Percentiles rank a stretch among this genome's conserved stretches.
Conservation (phyloP, 2,329 filamentous ascomycete species). For the Neoscytalidium dimidiatum region DNA sequence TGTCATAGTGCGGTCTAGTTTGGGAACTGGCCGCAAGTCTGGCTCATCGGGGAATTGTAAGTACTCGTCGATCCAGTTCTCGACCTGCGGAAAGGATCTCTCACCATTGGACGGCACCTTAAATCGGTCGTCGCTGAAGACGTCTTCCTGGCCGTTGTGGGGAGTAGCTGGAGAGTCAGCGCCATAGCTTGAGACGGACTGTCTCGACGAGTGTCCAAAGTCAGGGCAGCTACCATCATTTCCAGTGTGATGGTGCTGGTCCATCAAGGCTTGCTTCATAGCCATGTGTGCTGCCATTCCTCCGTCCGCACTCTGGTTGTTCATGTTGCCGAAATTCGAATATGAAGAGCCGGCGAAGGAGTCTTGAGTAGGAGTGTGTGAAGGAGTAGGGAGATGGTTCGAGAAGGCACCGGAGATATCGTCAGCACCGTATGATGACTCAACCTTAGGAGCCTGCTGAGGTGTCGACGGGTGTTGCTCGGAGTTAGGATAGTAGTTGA, state of each 20-base stretch:
- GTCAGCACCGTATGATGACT: constrained; percentile 33
- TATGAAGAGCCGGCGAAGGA: constrained; percentile 49
- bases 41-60: constrained; percentile 63
- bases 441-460: constrained; percentile 33
- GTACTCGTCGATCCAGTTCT: constrained; percentile 62
- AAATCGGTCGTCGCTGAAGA: constrained; percentile 46
- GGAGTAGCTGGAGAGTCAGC: constrained; percentile 64
- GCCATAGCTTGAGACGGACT: constrained; percentile 62
- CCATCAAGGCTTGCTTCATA: constrained; percentile 61
- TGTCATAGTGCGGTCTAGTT: constrained; percentile 82
- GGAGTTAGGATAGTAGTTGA: constrained; percentile 46
- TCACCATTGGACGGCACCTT: constrained; percentile 59
- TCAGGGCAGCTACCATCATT: constrained; percentile 53
- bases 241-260: constrained; percentile 42
- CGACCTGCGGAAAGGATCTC: constrained; percentile 38
- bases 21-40: constrained; percentile 62
- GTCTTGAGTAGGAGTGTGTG: constrained; percentile 56
- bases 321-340: constrained; percentile 43
- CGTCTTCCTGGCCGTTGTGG: constrained; percentile 53
- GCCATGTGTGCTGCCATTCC: constrained; percentile 56
- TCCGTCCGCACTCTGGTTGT: constrained; percentile 36
- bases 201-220: constrained; percentile 56
- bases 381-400: constrained; percentile 58
- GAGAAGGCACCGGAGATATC: constrained; percentile 45
- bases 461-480: constrained; percentile 45